Base-by-base conservation (phyloP, 2,329 filamentous ascomycete genomes). In the Xylaria sp. region DNA sequence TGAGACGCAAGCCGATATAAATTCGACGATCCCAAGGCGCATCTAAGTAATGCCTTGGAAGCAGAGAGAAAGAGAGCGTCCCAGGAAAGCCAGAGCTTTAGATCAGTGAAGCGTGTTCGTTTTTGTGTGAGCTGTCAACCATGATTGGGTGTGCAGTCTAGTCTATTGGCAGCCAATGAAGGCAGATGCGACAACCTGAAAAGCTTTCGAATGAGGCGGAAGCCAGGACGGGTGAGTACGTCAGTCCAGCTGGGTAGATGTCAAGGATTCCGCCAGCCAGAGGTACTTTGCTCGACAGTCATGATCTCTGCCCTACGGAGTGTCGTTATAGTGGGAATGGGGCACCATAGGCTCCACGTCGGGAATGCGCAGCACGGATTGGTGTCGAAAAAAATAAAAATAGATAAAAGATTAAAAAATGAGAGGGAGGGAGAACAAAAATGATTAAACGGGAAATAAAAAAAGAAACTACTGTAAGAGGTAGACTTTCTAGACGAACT, bases 141-240 rank as follows among this genome's bases (percentile, higher is more conserved):
- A 73, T 78, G 75, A 78, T 78, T 78, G 76, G 76, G 61, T 61
- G 65, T 60, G 65, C n/a, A n/a, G n/a, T 56, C 57, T 57, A 57
- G 37, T 50, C 58, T 61, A 57, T 54, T 63, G 63, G 66, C 67
- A 69, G 72, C 77, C 75, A 78, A 78, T 75, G 70, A 71, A 73
- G 51, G 66, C 57, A 55, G 56, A 59, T 63, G 57, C 63, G 62
- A 63, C 62, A 53, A 63, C 60, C 53, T 63, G 59, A 62, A 60
- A 58, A 57, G 57, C 62, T 63, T n/a, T 66, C 59, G 61, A 66
- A 66, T 63, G 63, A 69, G 66, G 62, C 63, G 62, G 58, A 63
- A 34, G 62, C 59, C 65, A 63, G 64, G 53, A 52, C 63, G 65
- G 61, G 60, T 64, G 62, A 67, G 68, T 71, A 76, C 71, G 69